Percentiles rank a stretch among this genome's conserved stretches.
phyloP scores from a whole-genome alignment of 1,139 yeast species.

The Kurtzmaniella quercitrusa region DNA sequence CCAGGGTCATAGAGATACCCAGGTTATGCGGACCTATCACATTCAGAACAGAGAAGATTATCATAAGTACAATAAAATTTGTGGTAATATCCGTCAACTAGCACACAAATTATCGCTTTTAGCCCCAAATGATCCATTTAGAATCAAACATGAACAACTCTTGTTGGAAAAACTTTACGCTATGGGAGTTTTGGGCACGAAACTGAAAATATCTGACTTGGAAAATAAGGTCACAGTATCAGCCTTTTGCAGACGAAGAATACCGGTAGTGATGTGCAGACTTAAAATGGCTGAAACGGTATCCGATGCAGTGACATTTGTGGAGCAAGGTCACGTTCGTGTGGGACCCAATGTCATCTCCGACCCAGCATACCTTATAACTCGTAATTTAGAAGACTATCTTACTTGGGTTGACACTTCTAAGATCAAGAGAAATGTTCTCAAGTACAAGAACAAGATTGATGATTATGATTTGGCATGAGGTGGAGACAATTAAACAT shows the following conservation, averaged over 20 bases:
- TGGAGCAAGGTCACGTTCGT: conserved; percentile 96
- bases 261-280: conserved; percentile 94
- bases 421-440: conserved; percentile 85
- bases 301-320: conserved; percentile 82
- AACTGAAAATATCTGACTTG: conserved; percentile 86
- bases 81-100: conserved; percentile 85
- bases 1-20: conserved; percentile 89
- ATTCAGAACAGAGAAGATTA: conserved; percentile 94
- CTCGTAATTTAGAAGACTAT: conserved; percentile 91
- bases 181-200: conserved; percentile 83
- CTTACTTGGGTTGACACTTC: conserved; percentile 96
- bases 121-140: conserved; percentile 79
- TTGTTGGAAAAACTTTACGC: conserved; percentile 79
- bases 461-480: conserved; percentile 71
- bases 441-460: conserved; percentile 82
- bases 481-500: not conserved
- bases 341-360: conserved; percentile 96
- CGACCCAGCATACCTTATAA: conserved; percentile 92
- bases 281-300: conserved; percentile 91
- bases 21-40: conserved; percentile 92
- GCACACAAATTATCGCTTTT: conserved; percentile 82
- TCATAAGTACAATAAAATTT: conserved; percentile 84
- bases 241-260: conserved; percentile 85
- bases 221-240: conserved; percentile 91
- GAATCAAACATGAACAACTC: conserved; percentile 83